A percentile compares a stretch with the other conserved stretches of the same genome.
Conservation (phyloP, 495 filamentous ascomycete species). For the Recurvomyces mirabilis region DNA sequence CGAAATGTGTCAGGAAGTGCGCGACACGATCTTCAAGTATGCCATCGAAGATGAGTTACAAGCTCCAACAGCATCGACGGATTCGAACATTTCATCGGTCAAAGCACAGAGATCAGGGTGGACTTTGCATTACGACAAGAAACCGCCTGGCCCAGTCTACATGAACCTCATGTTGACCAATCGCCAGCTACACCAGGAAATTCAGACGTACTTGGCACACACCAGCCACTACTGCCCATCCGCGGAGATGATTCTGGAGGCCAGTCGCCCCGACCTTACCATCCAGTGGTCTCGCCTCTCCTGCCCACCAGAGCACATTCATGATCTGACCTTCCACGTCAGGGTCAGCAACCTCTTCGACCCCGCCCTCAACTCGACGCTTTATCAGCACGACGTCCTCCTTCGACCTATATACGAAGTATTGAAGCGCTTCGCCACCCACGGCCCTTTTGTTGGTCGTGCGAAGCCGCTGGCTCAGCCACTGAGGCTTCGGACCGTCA, state of each 20-base stretch:
- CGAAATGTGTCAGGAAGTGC: no score
- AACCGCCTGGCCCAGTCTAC: no score
- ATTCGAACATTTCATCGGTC: no score
- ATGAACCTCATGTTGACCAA: not conserved
- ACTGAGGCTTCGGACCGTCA: constrained; percentile 1
- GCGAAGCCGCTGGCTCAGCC: not conserved
- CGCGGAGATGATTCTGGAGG: not conserved
- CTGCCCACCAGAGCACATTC: not conserved
- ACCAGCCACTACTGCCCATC: not conserved
- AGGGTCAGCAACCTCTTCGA: constrained; percentile 3
- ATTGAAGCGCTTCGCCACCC: not conserved
- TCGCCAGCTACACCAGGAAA: not conserved
- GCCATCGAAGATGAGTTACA: no score
- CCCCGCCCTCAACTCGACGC: constrained; percentile 1
- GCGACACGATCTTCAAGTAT: not conserved
- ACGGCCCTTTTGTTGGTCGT: constrained; percentile 1
- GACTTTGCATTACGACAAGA: no score
- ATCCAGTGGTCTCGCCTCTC: not conserved
- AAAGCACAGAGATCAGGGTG: no score
- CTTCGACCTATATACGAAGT: constrained; percentile 2
- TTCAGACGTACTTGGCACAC: not conserved
- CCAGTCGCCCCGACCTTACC: not conserved
- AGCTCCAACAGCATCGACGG: no score
- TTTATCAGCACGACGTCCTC: not conserved
- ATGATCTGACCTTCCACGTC: constrained; percentile 1